These are phyloP conservation scores for Talaromyces proteolyticus DNA, from an alignment of 495 filamentous ascomycete species.

Conservation along the genomic window DNA sequence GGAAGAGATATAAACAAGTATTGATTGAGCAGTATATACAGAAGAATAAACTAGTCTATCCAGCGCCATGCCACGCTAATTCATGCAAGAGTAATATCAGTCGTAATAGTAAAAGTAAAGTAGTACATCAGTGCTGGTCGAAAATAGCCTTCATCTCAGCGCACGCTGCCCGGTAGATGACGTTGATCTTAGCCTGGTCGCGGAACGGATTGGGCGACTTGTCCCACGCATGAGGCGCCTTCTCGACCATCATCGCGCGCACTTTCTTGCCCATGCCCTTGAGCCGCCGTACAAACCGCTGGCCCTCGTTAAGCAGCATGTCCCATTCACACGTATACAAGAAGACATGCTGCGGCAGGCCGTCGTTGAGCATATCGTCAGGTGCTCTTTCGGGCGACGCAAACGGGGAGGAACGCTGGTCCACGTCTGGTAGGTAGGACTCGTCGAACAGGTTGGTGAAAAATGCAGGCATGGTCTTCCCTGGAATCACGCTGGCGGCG, in stretches of 20 bases:
- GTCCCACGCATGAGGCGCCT: slow-evolving; percentile 78
- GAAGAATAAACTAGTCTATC: too few species aligned
- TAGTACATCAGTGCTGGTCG: slow-evolving; percentile 14
- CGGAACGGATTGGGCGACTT: slow-evolving; percentile 75
- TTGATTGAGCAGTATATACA: too few species aligned
- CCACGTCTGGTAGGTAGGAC: slow-evolving; percentile 60
- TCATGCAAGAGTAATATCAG: not conserved
- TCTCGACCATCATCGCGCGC: slow-evolving; percentile 63
- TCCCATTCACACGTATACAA: slow-evolving; percentile 87
- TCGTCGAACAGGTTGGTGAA: slow-evolving; percentile 86
- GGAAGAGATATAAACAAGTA: too few species aligned
- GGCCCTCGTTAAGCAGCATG: slow-evolving; percentile 76
- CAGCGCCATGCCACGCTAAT: too few species aligned
- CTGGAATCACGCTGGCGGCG: slow-evolving; percentile 54
- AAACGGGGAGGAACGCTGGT: slow-evolving; percentile 48
- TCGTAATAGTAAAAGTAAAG: not conserved
- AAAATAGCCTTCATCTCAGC: slow-evolving; percentile 41
- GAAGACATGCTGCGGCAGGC: slow-evolving; percentile 58
- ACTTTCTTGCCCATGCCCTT: slow-evolving; percentile 61
- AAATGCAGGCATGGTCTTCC: slow-evolving; percentile 65
- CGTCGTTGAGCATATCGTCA: slow-evolving; percentile 39
- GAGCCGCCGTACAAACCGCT: slow-evolving; percentile 60
- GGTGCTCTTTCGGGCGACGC: slow-evolving; percentile 59
- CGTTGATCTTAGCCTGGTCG: slow-evolving; percentile 36
- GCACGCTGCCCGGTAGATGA: slow-evolving; percentile 38